Base-by-base conservation (phyloP, 2,329 filamentous ascomycete species). In the Alternaria conjuncta region DNA sequence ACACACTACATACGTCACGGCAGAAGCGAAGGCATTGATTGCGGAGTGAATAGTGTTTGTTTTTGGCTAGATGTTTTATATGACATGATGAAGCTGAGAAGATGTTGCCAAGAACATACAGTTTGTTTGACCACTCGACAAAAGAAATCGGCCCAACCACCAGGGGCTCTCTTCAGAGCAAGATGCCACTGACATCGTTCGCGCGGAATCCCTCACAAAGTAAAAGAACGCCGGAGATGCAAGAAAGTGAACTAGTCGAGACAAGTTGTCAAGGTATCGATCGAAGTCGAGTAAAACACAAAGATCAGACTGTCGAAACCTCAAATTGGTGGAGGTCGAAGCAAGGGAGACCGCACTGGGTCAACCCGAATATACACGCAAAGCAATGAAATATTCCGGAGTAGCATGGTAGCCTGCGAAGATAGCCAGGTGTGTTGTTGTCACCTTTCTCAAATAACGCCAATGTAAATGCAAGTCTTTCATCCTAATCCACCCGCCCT, bases 381-480 rank as follows among this genome's bases (percentile, higher is more conserved):
- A 54, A 60, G 32, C 26, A 60, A 56, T 45, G 45, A 55, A 60
- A 60, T 60, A 55, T 59, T 51, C 60, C 50, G 50, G 56, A 61
- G 44, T 47, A 63, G 56, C 56, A 57, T 57, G 53, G 46, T 61
- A 61, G 54, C 55, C 26, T 51, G 51, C 41, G n/a, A 53, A 53
- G 13, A 53, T 53, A 53, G 49, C 30, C 30, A 53, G 30, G 49
- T 53, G 49, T 53, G 49, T 53, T 53, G 30, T 25, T 53, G 49
- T 53, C 49, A 53, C 49, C 28, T 41, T 21, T 32, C 49, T 36
- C 49, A 53, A 47, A 46, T 46, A 63, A 63, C 61, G 61, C 61
- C 61, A 57, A 47, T 53, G 25, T 45, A 63, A 63, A 63, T 63
- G 61, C 61, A 63, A 56, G 55, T 63, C 57, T 60, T 58, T 56